Evolutionary conservation across 352 stramenopile genomes (phyloP), one percentile per base, ranked within the genome.

Genomic region (Globisporangium spiculum): DNA sequence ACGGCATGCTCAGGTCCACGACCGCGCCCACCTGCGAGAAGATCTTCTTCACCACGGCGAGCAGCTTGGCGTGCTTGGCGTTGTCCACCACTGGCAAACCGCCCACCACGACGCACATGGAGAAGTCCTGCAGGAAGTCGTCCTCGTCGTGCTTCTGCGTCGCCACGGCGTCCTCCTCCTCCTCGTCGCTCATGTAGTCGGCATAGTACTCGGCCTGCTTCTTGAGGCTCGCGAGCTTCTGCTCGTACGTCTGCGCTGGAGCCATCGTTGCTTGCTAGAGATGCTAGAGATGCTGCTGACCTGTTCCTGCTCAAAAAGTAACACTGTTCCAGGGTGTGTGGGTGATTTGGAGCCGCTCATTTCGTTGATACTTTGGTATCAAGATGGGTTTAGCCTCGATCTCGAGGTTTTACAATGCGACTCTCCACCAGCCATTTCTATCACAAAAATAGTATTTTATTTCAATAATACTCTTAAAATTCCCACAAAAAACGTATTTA

Each of bases 11-110:
- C 54, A 94, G 79, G 70, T 93, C 86, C 63, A 94, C 77, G 44
- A 94, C 76, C 18, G 75, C 27, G 61, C 87, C 86, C 61, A 94
- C 85, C 68, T 94, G 86, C 30, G 84, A 89, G 72, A 96, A 92
- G 67, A 96, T 91, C 74, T 93, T 93, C 75, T 90, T 92, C 24
- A 96, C 78, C 53, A 96, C 84, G 54, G 81, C 89, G 60, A 94
- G 69, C 54, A 96, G 75, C 80, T 96, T 96, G 72, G 64, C 75
- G 76, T 95, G 87, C 77, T 96, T 96, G 69, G 75, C 27, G 60
- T 74, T 80, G 74, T 92, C 86, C 30, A 94, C 81, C 2, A 90
- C 72, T 12, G 88, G 88, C n/a, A 94, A 71, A 0, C 87, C 86
- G 62, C 87, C 88, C 46, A 96, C 86, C 50, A 96, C 83, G 26